Evolutionary conservation across 352 stramenopile genomes (phyloP).

Genomic region (Pythium scleroteichum): DNA sequence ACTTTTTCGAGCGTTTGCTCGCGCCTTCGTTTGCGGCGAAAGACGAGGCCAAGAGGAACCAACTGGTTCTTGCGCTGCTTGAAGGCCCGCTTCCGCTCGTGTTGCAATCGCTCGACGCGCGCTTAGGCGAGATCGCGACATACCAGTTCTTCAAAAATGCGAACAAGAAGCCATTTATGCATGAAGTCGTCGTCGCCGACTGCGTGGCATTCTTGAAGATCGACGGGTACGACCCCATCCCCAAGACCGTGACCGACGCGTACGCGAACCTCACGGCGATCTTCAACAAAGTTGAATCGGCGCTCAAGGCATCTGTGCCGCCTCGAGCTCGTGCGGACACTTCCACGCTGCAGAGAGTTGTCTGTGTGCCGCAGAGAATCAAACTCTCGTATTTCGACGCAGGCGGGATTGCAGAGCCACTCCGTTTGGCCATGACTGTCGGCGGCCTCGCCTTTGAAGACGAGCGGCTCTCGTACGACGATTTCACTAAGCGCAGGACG

Average conservation of each 20-base stretch:
- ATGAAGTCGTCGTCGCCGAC: slow-evolving; percentile 23
- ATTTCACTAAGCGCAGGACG: too few species aligned
- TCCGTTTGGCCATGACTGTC: slow-evolving; percentile 27
- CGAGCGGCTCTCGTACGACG: slow-evolving; percentile 32
- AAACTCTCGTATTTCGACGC: slow-evolving; percentile 41
- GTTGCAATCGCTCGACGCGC: slow-evolving; percentile 4
- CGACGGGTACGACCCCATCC: background rate
- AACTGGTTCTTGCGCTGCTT: too few species aligned
- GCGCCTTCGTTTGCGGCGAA: too few species aligned
- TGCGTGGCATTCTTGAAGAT: slow-evolving; percentile 3
- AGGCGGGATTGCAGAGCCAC: slow-evolving; percentile 22
- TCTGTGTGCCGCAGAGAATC: slow-evolving; percentile 2
- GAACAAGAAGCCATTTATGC: slow-evolving; percentile 13
- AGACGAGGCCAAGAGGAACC: too few species aligned
- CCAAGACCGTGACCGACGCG: background rate
- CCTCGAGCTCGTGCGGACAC: too few species aligned
- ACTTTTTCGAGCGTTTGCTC: too few species aligned
- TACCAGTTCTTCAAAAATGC: slow-evolving; percentile 3
- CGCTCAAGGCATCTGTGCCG: background rate
- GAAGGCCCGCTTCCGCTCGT: background rate
- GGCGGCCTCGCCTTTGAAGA: slow-evolving; percentile 38
- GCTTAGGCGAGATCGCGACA: background rate
- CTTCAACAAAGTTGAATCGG: slow-evolving; percentile 15
- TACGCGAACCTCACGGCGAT: slow-evolving; percentile 2
- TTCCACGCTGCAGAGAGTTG: too few species aligned